Percentiles rank a stretch among this genome's conserved stretches.
phyloP scores from a whole-genome alignment of 805 yeast genomes.

The Suhomyces tanzawaensis region DNA sequence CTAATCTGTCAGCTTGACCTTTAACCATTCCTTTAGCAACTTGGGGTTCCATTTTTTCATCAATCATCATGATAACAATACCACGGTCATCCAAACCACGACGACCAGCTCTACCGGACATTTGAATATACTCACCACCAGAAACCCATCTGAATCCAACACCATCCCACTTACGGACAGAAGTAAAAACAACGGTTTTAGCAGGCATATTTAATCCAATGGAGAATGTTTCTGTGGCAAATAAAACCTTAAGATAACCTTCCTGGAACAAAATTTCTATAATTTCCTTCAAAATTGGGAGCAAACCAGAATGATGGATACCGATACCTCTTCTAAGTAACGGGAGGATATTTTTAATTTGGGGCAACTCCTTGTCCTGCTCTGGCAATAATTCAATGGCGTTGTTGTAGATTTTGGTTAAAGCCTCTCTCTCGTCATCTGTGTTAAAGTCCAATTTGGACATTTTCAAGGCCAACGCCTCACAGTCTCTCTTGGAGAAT shows the following conservation, averaged over 20 bases:
- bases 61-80: constrained; percentile 98
- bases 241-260: constrained; percentile 88
- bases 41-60: constrained; percentile 98
- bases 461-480: constrained; percentile 90
- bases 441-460: constrained; percentile 91
- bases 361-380: constrained; percentile 88
- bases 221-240: constrained; percentile 97
- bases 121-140: constrained; percentile 99
- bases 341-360: constrained; percentile 88
- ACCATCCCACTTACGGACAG: constrained; percentile 98
- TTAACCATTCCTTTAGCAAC: constrained; percentile 99
- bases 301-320: constrained; percentile 94
- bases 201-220: constrained; percentile 99
- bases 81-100: constrained; percentile 99
- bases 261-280: constrained; percentile 96
- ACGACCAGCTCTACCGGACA: constrained; percentile 99
- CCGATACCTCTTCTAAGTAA: constrained; percentile 93
- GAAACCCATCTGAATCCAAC: constrained; percentile 97
- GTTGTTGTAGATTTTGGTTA: constrained; percentile 84
- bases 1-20: constrained; percentile 96
- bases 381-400: constrained; percentile 88
- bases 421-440: constrained; percentile 89
- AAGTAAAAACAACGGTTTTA: constrained; percentile 95
- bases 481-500: constrained; percentile 97
- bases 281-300: constrained; percentile 91